Evolutionary conservation across 2,329 filamentous ascomycete genomes (phyloP).

Genomic region (Escovopsis sp.): DNA sequence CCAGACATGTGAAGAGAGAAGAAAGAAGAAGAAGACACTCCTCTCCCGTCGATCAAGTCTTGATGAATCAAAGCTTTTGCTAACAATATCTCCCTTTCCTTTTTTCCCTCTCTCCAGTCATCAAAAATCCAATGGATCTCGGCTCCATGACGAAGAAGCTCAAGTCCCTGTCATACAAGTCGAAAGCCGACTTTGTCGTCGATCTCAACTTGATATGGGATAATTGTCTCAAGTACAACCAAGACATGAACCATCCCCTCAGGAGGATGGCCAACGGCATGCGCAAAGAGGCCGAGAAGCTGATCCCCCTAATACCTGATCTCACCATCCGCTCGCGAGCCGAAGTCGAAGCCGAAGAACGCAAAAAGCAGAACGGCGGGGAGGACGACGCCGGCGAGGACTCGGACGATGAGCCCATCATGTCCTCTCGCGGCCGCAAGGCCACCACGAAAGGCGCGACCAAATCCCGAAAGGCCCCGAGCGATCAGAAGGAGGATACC

Average conservation of each 20-base stretch:
- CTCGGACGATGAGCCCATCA: conserved; percentile 94
- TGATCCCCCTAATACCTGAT: conserved; percentile 88
- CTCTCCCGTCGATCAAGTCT: too few relatives aligned
- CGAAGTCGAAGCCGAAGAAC: conserved; percentile 79
- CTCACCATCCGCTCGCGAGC: conserved; percentile 79
- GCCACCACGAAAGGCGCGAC: conserved; percentile 63
- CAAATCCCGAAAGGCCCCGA: conserved; percentile 58
- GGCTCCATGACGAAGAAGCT: conserved; percentile 98
- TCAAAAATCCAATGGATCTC: conserved; percentile 96
- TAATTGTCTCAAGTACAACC: conserved; percentile 93
- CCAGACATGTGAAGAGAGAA: too few relatives aligned
- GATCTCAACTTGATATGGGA: conserved; percentile 94
- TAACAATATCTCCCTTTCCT: background rate
- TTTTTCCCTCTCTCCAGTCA: conserved; percentile 54
- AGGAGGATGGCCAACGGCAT: conserved; percentile 90
- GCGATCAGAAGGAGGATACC: conserved; percentile 63
- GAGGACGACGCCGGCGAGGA: conserved; percentile 75
- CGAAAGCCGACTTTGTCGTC: conserved; percentile 85
- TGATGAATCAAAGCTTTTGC: background rate
- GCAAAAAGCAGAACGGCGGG: conserved; percentile 72
- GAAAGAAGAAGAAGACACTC: too few relatives aligned
- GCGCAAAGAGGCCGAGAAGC: conserved; percentile 93
- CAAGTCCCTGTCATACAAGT: conserved; percentile 63
- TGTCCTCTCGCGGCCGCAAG: conserved; percentile 88
- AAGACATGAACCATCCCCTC: conserved; percentile 71